A percentile compares a stretch with the other conserved stretches of the same genome.
phyloP scores from a whole-genome alignment of 108 stramenopile genomes.

The Aurantiochytrium sp. region DNA sequence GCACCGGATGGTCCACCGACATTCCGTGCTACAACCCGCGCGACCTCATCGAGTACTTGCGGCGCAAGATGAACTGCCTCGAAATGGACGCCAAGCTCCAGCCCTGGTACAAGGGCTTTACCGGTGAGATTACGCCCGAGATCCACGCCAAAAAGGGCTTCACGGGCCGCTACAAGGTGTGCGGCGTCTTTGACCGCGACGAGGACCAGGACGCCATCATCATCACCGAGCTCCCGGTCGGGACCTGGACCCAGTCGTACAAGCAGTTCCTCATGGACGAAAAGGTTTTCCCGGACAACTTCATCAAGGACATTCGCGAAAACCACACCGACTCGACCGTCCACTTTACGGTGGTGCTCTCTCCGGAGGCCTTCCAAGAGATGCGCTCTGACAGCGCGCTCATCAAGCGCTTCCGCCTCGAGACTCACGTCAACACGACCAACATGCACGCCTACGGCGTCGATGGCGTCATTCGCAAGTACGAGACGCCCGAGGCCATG shows the following conservation, averaged over 20 bases:
- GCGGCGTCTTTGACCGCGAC: background rate
- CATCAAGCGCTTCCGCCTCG: conserved; percentile 86
- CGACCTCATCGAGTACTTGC: conserved; percentile 80
- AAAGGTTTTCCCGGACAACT: conserved; percentile 52
- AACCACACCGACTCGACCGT: conserved; percentile 97
- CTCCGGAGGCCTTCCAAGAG: conserved; percentile 67
- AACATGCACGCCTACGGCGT: conserved; percentile 94
- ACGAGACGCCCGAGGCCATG: conserved; percentile 65
- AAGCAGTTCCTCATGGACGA: conserved; percentile 64
- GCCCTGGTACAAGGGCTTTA: conserved; percentile 78
- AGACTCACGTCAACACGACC: conserved; percentile 67
- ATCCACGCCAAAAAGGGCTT: background rate
- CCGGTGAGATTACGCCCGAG: conserved; percentile 64
- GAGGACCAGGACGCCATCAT: conserved; percentile 55
- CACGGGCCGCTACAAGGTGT: background rate
- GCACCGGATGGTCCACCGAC: conserved; percentile 87
- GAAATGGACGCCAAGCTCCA: conserved; percentile 52
- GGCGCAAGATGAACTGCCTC: conserved; percentile 66
- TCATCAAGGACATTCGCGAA: conserved; percentile 86
- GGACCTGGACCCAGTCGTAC: conserved; percentile 95
- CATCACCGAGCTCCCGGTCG: conserved; percentile 91
- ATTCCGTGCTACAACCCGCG: conserved; percentile 74
- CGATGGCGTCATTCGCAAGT: conserved; percentile 76
- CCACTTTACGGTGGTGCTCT: conserved; percentile 75
- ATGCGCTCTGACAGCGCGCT: conserved; percentile 68